These are phyloP conservation scores for Stereocaulon alpinum DNA, from an alignment of 495 filamentous ascomycete species.

Conservation along the genomic window DNA sequence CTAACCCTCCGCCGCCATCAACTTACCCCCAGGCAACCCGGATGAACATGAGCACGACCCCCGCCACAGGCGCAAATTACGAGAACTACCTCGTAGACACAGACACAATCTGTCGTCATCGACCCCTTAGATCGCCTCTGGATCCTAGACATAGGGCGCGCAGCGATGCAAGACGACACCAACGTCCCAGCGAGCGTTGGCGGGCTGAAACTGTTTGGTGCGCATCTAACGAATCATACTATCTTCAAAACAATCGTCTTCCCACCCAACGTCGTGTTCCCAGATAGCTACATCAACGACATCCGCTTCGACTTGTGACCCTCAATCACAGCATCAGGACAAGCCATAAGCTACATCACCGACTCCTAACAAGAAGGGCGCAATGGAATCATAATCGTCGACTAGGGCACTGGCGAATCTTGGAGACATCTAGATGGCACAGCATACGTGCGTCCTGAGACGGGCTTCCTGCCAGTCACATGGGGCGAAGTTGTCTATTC, in stretches of 20 bases:
- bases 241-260: conserved; percentile 38
- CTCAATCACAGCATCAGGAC: conserved; percentile 24
- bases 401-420: conserved; percentile 34
- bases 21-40: conserved; percentile 34
- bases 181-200: conserved; percentile 31
- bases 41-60: conserved; percentile 37
- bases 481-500: conserved; percentile 33
- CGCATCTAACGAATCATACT: conserved; percentile 30
- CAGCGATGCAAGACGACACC: conserved; percentile 28
- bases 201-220: conserved; percentile 36
- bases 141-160: conserved; percentile 40
- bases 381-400: conserved; percentile 36
- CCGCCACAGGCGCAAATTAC: conserved; percentile 32
- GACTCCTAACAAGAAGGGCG: conserved; percentile 34
- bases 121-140: conserved; percentile 36
- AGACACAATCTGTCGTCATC: conserved; percentile 37
- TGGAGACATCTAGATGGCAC: conserved; percentile 36
- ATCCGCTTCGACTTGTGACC: conserved; percentile 37
- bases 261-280: conserved; percentile 30
- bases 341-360: conserved; percentile 39
- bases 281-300: conserved; percentile 38
- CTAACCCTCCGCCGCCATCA: conserved; percentile 33
- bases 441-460: conserved; percentile 26
- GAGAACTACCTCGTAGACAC: conserved; percentile 35
- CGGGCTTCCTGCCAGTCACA: conserved; percentile 33